Base-by-base conservation (phyloP, 1,139 yeast species). In the Lodderomyces jiufengensis region DNA sequence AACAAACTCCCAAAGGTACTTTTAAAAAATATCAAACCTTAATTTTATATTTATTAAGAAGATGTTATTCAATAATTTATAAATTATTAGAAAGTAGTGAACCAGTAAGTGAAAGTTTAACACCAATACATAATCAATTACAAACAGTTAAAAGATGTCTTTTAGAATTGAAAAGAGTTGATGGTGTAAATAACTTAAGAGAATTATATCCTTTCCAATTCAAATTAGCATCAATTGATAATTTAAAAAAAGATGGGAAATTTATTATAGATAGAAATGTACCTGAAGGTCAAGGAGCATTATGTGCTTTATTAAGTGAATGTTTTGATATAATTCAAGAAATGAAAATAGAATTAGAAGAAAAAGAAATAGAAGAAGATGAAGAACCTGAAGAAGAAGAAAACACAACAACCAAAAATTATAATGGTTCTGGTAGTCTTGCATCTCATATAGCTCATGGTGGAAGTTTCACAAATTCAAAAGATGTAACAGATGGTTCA, bases 221-320 rank as follows among this genome's bases (percentile, higher is more conserved):
- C 79, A 92, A 92, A 60, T 71, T 92, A 40, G 94, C 95, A 1
- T 82, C 95, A 10, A 71, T 92, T 45, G 97, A 92, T 57, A 84
- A 87, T 51, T 60, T 84, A 53, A 76, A 97, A 52, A 73, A 68
- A 13, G 97, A 92, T 56, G 98, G 98, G 24, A 90, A 85, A 64
- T 92, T 92, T 52, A 78, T 84, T 53, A 84, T 87, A 24, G 87
- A 86, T 45, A 85, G 80, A 37, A 84, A 85, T 45, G 82, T 90
- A 27, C 98, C 98, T 6, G 97, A 92, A 59, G 98, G 98, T 10
- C 98, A 92, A 61, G 97, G 96, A 9, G 81, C 95, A 27, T 70
- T 92, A 44, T 88, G 82, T 57, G 95, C 96, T 1, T 63, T 92
- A 44, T 67, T 92, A 34, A 94, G 95, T 2, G 97, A 90, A 58